Percentiles rank a stretch among this genome's conserved stretches.
phyloP scores from a whole-genome alignment of 1,284 basidiomycete genomes.

The Flammula alnicola region DNA sequence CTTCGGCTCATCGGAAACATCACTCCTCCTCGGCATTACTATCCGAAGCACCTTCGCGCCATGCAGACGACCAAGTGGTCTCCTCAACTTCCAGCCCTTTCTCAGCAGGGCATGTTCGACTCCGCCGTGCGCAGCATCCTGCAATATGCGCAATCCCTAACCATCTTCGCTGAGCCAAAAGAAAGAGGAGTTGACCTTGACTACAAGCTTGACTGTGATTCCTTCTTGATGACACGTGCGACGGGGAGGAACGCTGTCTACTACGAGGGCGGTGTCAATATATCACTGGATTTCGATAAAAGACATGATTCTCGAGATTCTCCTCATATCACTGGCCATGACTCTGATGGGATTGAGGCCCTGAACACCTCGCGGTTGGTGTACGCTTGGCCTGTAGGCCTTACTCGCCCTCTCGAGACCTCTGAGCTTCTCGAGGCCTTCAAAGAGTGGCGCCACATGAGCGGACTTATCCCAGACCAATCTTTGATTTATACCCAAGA shows the following conservation, averaged over 20 bases:
- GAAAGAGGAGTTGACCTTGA: slow-evolving; percentile 4
- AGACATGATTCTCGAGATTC: slow-evolving; percentile 10
- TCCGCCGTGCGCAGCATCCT: slow-evolving; percentile 32
- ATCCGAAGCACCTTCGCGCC: slow-evolving; percentile 39
- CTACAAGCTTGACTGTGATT: slow-evolving; percentile 1
- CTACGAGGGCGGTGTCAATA: slow-evolving; percentile 5
- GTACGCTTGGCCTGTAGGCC: slow-evolving; percentile 11
- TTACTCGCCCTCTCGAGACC: slow-evolving; percentile 1
- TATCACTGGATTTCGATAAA: neutral
- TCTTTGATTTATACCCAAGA: slow-evolving; percentile 17
- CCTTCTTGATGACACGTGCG: slow-evolving; percentile 11
- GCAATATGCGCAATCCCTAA: slow-evolving; percentile 24
- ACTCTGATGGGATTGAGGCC: slow-evolving; percentile 15
- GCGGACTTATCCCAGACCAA: neutral
- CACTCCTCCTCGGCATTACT: slow-evolving; percentile 43
- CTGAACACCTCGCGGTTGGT: slow-evolving; percentile 12
- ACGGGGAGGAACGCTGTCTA: slow-evolving; percentile 7
- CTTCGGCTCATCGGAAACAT: slow-evolving; percentile 39
- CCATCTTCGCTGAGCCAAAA: slow-evolving; percentile 8
- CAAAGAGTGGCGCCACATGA: slow-evolving; percentile 12
- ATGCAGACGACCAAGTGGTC: slow-evolving; percentile 48
- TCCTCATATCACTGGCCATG: neutral
- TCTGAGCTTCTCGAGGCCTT: slow-evolving; percentile 11
- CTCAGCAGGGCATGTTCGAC: slow-evolving; percentile 40
- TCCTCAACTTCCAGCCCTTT: slow-evolving; percentile 14